Base-by-base conservation (phyloP, 768 basidiomycete species). In the Auricularia heimuer region DNA sequence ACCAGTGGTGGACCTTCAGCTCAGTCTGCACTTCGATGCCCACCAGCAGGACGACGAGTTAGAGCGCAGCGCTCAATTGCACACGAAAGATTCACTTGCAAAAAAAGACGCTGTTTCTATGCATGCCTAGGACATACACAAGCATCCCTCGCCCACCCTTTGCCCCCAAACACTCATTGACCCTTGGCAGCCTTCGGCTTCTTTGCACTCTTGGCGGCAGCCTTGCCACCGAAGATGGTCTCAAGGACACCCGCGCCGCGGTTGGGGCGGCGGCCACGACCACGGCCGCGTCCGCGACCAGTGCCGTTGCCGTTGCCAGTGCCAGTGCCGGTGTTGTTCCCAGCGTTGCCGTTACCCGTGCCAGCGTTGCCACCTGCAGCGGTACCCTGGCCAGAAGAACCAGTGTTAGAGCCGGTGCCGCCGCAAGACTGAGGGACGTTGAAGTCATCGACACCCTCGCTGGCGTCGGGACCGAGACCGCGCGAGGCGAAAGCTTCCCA, bases 401-500 rank as follows among this genome's bases (percentile, higher is more conserved):
- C 56, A 1, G 34, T 35, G 16, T 60, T 24, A 18, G 24, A 29
- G 34, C 56, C 56, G 56, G 24, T 60, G 24, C 56, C 56, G 34
- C 56, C 56, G 70, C 76, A 76, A 18, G 68, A 72, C 6, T 68
- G 18, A 56, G 75, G 75, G 2, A 76, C 69, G 3, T 70, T 68
- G 14, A n/a, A 45, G 66, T 75, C 73, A 65, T 79, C 74, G n/a
- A 64, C 67, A 66, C 72, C 71, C 68, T 69, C 73, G 35, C 69
- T 71, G 16, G 78, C 78, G 35, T 72, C 71, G 29, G 75, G 64
- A 2, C 82, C 82, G 21, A 84, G 75, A 3, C 83, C 83, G 47
- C 78, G 77, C 66, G 77, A 79, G 2, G 82, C 82, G 63, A 84
- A 84, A 14, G 73, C 78, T 16, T 70, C 77, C 73, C 76, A 80